Percentiles rank a stretch among this genome's conserved stretches.
Evolutionary conservation across 2,329 filamentous ascomycete genomes (phyloP).

Genomic region (Penicillium nordicum): DNA sequence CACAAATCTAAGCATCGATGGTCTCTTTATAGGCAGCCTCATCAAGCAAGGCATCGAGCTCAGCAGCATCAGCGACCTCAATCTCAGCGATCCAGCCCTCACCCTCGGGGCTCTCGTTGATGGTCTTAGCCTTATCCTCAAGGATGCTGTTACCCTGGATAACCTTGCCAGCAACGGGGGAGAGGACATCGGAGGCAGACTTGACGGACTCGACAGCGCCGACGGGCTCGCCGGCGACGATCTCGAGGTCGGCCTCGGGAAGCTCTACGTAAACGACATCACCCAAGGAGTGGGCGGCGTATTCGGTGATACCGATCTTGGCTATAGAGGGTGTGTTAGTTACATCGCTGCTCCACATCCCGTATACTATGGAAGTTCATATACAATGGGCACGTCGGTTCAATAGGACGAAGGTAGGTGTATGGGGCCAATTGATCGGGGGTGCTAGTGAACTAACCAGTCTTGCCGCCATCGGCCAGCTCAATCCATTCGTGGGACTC

Average conservation of each 20-base stretch:
- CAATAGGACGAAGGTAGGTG: neutral
- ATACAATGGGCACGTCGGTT: neutral
- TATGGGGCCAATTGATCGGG: neutral
- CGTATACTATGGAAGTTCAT: neutral
- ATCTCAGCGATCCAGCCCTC: slow-evolving; percentile 95
- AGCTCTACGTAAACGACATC: slow-evolving; percentile 98
- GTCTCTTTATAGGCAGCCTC: slow-evolving; percentile 67
- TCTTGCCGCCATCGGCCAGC: slow-evolving; percentile 75
- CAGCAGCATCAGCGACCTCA: slow-evolving; percentile 65
- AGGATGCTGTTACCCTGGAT: slow-evolving; percentile 69
- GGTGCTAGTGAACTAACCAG: slow-evolving; percentile 47
- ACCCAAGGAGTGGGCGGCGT: slow-evolving; percentile 86
- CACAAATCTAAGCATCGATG: slow-evolving; percentile 57
- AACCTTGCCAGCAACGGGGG: slow-evolving; percentile 76
- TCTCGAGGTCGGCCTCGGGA: slow-evolving; percentile 65
- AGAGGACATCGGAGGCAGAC: slow-evolving; percentile 95
- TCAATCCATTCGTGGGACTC: slow-evolving; percentile 99
- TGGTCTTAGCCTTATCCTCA: slow-evolving; percentile 78
- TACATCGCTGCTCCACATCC: neutral
- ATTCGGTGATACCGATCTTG: slow-evolving; percentile 79
- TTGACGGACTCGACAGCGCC: slow-evolving; percentile 98
- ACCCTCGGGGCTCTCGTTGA: slow-evolving; percentile 87
- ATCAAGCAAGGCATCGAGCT: slow-evolving; percentile 75
- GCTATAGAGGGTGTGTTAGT: slow-evolving; percentile 40
- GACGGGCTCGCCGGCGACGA: slow-evolving; percentile 75